A percentile compares a stretch with the other conserved stretches of the same genome.
phyloP scores from a whole-genome alignment of 768 basidiomycete species.

The Russula brevipes region DNA sequence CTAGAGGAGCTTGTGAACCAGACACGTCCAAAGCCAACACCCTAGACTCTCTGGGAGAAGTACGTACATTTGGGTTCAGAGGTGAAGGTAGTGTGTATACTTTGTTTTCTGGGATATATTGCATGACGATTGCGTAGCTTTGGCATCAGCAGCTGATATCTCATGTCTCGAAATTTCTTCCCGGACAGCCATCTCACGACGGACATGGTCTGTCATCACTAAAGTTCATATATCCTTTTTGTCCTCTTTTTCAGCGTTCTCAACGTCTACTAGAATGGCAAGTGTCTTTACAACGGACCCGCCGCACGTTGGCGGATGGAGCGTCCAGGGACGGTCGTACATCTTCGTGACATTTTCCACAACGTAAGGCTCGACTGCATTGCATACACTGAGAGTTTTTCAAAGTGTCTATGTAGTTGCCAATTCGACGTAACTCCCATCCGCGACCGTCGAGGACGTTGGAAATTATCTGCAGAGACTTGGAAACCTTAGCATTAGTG shows the following conservation, averaged over 20 bases:
- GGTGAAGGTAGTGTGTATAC: constrained; percentile 72
- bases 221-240: constrained; percentile 47
- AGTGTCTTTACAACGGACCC: constrained; percentile 62
- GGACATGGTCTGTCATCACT: constrained; percentile 71
- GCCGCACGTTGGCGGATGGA: constrained; percentile 73
- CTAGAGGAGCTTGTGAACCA: constrained; percentile 30
- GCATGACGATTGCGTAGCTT: constrained; percentile 42
- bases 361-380: constrained; percentile 48
- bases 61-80: constrained; percentile 81
- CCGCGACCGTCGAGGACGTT: constrained; percentile 52
- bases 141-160: constrained; percentile 79
- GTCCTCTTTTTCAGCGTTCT: not conserved
- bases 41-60: constrained; percentile 43
- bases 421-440: constrained; percentile 73
- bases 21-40: constrained; percentile 71
- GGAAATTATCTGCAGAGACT: constrained; percentile 61
- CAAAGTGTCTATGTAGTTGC: constrained; percentile 47
- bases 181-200: constrained; percentile 53
- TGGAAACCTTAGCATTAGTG: constrained; percentile 69
- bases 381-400: not conserved
- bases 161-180: constrained; percentile 79
- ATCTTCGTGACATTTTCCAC: constrained; percentile 84
- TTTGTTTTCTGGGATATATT: constrained; percentile 1
- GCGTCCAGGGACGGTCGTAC: constrained; percentile 72
- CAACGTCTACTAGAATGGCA: constrained; percentile 48